Evolutionary conservation across 148 eudicot genomes (phyloP), one percentile per base, ranked within the genome.

Genomic region (Vaccinium macrocarpon): DNA sequence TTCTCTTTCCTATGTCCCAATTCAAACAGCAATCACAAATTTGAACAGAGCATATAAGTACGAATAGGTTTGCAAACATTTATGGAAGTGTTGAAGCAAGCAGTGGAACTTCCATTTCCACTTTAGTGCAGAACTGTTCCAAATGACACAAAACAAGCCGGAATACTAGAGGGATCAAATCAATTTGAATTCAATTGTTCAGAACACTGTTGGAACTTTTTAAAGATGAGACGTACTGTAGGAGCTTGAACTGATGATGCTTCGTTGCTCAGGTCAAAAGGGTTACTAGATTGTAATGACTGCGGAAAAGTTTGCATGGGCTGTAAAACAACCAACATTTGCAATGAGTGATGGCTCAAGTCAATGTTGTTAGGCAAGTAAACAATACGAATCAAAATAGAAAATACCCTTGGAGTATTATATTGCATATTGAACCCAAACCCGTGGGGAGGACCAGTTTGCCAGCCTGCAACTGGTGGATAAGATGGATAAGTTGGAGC

Each of bases 391-490:
- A 90, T 92, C 98, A 93, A 90, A 79, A 82, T 14, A 86, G 21
- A 79, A 76, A 80, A 87, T 91, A 94, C 98, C 99, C 87, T 81
- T n/a, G 88, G 87, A 82, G 88, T 66, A 64, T 91, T 94, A 85
- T 93, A 94, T 74, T 88, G 97, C 96, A 94, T 93, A 49, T 82
- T 90, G 86, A 57, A 92, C 75, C 90, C 88, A 91, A 86, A 86
- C 84, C 92, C 95, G 74, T 94, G 91, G 51, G 86, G 78, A 66
- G 85, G 83, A 86, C 91, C 93, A 72, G 90, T 74, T 83, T 91
- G 94, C 99, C 99, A 97, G 84, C 91, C 95, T n/a, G 91, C 90
- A 85, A 86, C 86, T 86, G 88, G 89, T 82, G 88, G 88, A 81
- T 90, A 84, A 71, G 91, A 80, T 19, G 93, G 85, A 89, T 92